Conservation (phyloP, 768 basidiomycete genomes). For the Phaffia australis region DNA sequence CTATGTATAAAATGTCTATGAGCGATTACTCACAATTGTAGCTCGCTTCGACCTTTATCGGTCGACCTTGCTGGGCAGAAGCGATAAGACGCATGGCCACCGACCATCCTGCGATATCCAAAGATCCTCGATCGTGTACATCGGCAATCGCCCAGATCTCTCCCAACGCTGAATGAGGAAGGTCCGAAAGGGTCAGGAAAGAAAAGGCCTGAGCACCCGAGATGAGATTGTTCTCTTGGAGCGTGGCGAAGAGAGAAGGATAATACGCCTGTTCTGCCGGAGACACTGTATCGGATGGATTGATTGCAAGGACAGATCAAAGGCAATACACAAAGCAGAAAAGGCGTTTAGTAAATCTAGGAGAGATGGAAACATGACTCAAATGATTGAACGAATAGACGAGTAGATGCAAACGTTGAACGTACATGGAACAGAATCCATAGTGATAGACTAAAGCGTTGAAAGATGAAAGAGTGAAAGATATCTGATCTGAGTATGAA, state of each 20-base stretch:
- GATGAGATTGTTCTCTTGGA: slow-evolving; percentile 31
- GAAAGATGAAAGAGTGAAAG: not conserved
- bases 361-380: not conserved
- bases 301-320: not conserved
- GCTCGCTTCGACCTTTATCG: slow-evolving; percentile 52
- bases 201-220: slow-evolving; percentile 80
- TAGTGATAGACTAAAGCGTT: not conserved
- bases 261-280: slow-evolving; percentile 24
- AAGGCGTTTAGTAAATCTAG: not conserved
- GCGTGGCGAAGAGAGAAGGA: slow-evolving; percentile 22
- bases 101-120: slow-evolving; percentile 77
- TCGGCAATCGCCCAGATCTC: slow-evolving; percentile 92
- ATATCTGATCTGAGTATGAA: too few relatives aligned
- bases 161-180: slow-evolving; percentile 65
- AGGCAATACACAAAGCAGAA: not conserved
- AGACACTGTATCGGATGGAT: slow-evolving; percentile 6
- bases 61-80: slow-evolving; percentile 77
- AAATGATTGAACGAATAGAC: not conserved
- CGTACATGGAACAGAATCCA: slow-evolving; percentile 19
- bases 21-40: slow-evolving; percentile 53
- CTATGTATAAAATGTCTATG: not conserved
- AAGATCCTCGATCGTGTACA: slow-evolving; percentile 83
- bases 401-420: not conserved
- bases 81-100: slow-evolving; percentile 83
- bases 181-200: slow-evolving; percentile 71